Evolutionary conservation across 2,329 filamentous ascomycete species (phyloP).

Genomic region (Ilyonectria robusta): DNA sequence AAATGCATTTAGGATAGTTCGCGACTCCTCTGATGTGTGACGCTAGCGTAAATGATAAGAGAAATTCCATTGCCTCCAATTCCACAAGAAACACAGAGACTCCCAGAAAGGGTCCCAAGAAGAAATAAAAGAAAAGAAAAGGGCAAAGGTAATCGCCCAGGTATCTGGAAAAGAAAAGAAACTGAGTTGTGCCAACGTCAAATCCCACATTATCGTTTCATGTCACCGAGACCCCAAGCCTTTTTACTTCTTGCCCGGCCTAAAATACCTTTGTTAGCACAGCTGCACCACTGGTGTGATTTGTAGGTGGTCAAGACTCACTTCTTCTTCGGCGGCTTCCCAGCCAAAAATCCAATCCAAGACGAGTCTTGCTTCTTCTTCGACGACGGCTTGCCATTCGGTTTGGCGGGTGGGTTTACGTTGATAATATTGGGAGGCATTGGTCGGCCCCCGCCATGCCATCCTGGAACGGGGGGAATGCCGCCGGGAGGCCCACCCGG

Average conservation of each 20-base stretch:
- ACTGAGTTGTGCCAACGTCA: constrained; percentile 31
- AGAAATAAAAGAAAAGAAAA: constrained; percentile 23
- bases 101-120: constrained; percentile 35
- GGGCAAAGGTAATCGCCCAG: constrained; percentile 34
- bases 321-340: constrained; percentile 52
- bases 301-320: constrained; percentile 34
- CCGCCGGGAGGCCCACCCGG: constrained; percentile 25
- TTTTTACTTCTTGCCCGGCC: constrained; percentile 45
- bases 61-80: constrained; percentile 27
- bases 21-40: constrained; percentile 45
- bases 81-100: constrained; percentile 29
- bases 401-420: constrained; percentile 38
- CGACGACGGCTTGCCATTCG: constrained; percentile 33
- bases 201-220: constrained; percentile 42
- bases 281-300: not conserved
- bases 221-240: constrained; percentile 15
- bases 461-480: constrained; percentile 42
- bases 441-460: constrained; percentile 36
- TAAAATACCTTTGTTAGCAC: constrained; percentile 26
- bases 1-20: constrained; percentile 47
- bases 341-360: constrained; percentile 46
- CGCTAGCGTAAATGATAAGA: constrained; percentile 40
- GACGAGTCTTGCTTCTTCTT: constrained; percentile 43
- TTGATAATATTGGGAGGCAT: constrained; percentile 41
- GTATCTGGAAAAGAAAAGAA: constrained; percentile 46